These are phyloP conservation scores for Balakata baccata DNA, from an alignment of 345 rosid genomes.

Conservation along the genomic window DNA sequence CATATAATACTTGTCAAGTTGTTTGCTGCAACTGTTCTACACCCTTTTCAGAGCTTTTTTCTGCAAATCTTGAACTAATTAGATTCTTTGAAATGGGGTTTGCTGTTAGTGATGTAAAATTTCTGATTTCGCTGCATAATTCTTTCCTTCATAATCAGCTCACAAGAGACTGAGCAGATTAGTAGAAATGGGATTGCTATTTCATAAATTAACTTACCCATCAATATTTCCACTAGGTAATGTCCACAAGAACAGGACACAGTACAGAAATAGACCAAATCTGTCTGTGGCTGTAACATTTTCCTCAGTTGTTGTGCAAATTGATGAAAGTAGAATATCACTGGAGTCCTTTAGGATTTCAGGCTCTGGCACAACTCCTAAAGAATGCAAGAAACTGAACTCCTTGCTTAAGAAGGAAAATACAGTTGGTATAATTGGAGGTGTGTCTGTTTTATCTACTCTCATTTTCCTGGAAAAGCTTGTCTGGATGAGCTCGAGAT, in stretches of 20 bases:
- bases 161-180: too few relatives aligned
- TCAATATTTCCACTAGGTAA: constrained; percentile 18
- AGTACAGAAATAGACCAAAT: constrained; percentile 15
- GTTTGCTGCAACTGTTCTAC: too few relatives aligned
- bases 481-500: constrained; percentile 38
- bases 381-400: constrained; percentile 9
- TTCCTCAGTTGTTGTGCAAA: constrained; percentile 23
- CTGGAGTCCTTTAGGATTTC: constrained; percentile 23
- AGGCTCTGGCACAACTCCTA: constrained; percentile 6
- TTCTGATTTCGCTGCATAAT: too few relatives aligned
- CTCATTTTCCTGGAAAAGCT: constrained; percentile 51
- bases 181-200: constrained; percentile 15
- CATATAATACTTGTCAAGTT: too few relatives aligned
- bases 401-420: constrained; percentile 27
- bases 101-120: too few relatives aligned
- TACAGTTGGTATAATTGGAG: constrained; percentile 51
- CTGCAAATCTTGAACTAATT: background rate
- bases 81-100: background rate
- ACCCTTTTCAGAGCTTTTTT: too few relatives aligned
- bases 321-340: constrained; percentile 20
- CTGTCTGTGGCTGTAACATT: constrained; percentile 16
- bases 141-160: too few relatives aligned
- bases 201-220: constrained; percentile 13
- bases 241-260: constrained; percentile 9
- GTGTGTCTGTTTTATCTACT: constrained; percentile 44